Evolutionary conservation across 495 filamentous ascomycete genomes (phyloP).

Genomic region (Penicillium pulvis): DNA sequence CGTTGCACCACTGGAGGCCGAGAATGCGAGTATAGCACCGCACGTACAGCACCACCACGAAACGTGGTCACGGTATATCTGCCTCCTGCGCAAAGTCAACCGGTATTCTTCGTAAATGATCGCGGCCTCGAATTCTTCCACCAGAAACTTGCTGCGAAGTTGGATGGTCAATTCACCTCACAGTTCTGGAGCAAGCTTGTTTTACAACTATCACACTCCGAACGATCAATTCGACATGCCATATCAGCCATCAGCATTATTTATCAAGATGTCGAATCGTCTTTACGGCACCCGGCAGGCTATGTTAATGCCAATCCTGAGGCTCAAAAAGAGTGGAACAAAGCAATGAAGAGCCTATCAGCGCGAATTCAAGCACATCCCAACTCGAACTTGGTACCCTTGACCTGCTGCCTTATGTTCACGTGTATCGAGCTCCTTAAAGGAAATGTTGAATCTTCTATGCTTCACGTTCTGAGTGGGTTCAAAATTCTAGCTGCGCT

Average conservation of each 20-base stretch:
- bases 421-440: conserved; percentile 7
- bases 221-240: conserved; percentile 9
- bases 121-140: conserved; percentile 5
- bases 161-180: conserved; percentile 1
- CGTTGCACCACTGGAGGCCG: conserved; percentile 4
- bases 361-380: conserved; percentile 7
- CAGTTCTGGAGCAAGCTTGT: conserved; percentile 9
- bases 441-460: background rate
- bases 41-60: conserved; percentile 6
- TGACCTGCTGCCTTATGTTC: conserved; percentile 9
- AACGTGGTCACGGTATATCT: conserved; percentile 7
- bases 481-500: conserved; percentile 8
- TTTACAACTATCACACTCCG: conserved; percentile 9
- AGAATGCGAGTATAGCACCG: conserved; percentile 7
- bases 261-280: conserved; percentile 9
- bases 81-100: conserved; percentile 7
- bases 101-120: conserved; percentile 6
- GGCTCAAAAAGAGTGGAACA: conserved; percentile 5
- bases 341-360: conserved; percentile 5
- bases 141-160: conserved; percentile 1
- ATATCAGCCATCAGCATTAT: conserved; percentile 7
- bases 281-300: conserved; percentile 6
- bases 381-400: conserved; percentile 6
- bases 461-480: conserved; percentile 7
- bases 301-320: conserved; percentile 6